Conservation (phyloP, 495 filamentous ascomycete species). For the Aspergillus sclerotiicarbonarius region DNA sequence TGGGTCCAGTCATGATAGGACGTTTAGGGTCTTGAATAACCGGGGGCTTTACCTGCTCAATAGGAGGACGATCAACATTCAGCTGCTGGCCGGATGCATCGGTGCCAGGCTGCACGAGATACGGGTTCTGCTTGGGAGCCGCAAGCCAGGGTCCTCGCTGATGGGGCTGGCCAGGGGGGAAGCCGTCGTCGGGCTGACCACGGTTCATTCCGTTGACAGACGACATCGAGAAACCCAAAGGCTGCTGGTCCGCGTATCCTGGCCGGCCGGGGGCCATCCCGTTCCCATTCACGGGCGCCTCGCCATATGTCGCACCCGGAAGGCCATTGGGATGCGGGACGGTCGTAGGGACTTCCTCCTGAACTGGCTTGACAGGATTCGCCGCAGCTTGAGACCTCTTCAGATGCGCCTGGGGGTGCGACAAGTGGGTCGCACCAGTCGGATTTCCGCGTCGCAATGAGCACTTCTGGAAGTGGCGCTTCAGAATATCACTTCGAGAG, state of each 20-base stretch:
- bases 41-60: conserved; percentile 52
- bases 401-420: conserved; percentile 83
- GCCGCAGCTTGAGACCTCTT: conserved; percentile 67
- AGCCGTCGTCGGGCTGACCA: conserved; percentile 41
- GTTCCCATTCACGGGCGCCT: conserved; percentile 47
- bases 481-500: conserved; percentile 95
- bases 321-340: conserved; percentile 44
- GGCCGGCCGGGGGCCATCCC: conserved; percentile 40
- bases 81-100: conserved; percentile 44
- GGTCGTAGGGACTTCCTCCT: conserved; percentile 50
- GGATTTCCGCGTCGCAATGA: conserved; percentile 93
- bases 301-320: conserved; percentile 44
- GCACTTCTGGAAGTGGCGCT: conserved; percentile 98
- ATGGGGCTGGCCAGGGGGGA: conserved; percentile 36
- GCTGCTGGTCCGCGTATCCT: conserved; percentile 44
- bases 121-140: conserved; percentile 49
- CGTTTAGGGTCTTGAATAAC: conserved; percentile 43
- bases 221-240: conserved; percentile 45
- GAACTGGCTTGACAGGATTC: conserved; percentile 52
- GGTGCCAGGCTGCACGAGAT: conserved; percentile 44
- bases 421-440: conserved; percentile 85
- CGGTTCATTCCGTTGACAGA: conserved; percentile 49
- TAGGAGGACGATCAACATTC: conserved; percentile 46
- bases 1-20: conserved; percentile 44
- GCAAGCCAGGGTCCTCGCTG: conserved; percentile 46